A percentile compares a stretch with the other conserved stretches of the same genome.
Conservation (phyloP, 495 filamentous ascomycete species). For the Aspergillus coremiiformis region DNA sequence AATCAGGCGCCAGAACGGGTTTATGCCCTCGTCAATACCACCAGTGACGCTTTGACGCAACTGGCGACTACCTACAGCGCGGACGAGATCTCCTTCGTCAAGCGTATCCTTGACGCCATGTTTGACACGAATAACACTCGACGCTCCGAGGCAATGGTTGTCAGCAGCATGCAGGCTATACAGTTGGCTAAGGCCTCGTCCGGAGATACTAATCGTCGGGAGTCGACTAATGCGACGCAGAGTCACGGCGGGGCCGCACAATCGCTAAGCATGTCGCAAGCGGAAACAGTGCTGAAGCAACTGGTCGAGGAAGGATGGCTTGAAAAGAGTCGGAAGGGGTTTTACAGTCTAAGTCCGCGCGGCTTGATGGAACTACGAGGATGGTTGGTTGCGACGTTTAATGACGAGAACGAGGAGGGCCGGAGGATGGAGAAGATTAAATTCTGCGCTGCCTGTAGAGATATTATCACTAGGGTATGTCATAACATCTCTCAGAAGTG, state of each 20-base stretch:
- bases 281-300: conserved; percentile 59
- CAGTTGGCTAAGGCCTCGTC: conserved; percentile 25
- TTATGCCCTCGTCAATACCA: conserved; percentile 83
- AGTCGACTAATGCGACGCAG: conserved; percentile 25
- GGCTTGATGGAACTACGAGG: conserved; percentile 75
- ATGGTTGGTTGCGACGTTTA: conserved; percentile 81
- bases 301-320: conserved; percentile 82
- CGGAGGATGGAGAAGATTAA: conserved; percentile 57
- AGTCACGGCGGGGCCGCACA: conserved; percentile 37
- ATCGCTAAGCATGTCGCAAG: conserved; percentile 66
- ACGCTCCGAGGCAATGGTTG: conserved; percentile 69
- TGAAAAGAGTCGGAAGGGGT: conserved; percentile 60
- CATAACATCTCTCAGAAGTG: neutral
- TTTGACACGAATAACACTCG: conserved; percentile 78
- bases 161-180: conserved; percentile 69
- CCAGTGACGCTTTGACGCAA: conserved; percentile 74
- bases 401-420: conserved; percentile 52
- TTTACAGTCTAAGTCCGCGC: conserved; percentile 66
- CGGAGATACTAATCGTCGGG: conserved; percentile 26
- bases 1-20: conserved; percentile 29
- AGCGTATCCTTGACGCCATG: conserved; percentile 84
- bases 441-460: conserved; percentile 80
- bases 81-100: conserved; percentile 87
- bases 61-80: conserved; percentile 71
- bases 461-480: conserved; percentile 74